These are phyloP conservation scores for Paramarasmius palmivorus DNA, from an alignment of 1,284 basidiomycete species.

Conservation along the genomic window DNA sequence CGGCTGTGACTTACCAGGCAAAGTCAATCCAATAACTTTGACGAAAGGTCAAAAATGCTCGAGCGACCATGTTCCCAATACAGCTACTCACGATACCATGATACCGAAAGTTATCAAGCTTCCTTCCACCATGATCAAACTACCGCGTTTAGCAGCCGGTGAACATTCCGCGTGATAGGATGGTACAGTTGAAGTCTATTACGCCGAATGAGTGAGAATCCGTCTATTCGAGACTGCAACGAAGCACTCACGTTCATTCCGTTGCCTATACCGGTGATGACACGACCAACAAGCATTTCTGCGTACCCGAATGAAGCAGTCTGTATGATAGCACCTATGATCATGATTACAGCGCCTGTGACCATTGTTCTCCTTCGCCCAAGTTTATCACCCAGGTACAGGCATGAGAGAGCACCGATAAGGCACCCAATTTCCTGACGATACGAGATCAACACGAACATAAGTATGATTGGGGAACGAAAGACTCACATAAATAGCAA, in stretches of 20 bases:
- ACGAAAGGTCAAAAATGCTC: neutral
- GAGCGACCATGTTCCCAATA: neutral
- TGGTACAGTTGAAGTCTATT: conserved; percentile 62
- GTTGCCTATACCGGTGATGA: conserved; percentile 67
- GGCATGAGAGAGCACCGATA: conserved; percentile 49
- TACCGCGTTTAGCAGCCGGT: conserved; percentile 58
- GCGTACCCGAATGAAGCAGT: conserved; percentile 52
- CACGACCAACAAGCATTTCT: conserved; percentile 61
- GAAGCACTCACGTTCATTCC: conserved; percentile 60
- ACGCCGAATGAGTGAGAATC: neutral
- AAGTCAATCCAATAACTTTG: conserved; percentile 58
- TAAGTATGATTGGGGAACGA: neutral
- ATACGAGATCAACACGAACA: neutral
- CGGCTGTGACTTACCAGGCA: conserved; percentile 53
- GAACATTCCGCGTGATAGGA: conserved; percentile 69
- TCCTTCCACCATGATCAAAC: conserved; percentile 70
- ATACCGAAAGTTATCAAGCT: conserved; percentile 71
- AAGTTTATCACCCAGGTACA: conserved; percentile 56
- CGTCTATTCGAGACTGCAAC: neutral
- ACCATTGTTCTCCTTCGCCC: conserved; percentile 55
- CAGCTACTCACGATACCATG: conserved; percentile 58
- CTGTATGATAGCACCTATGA: conserved; percentile 63
- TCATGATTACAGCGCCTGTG: conserved; percentile 45
- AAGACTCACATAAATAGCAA: conserved; percentile 50
- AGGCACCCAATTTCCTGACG: conserved; percentile 55